phyloP scores from a whole-genome alignment of 2,329 filamentous ascomycete genomes.

The Epichloe aotearoae region DNA sequence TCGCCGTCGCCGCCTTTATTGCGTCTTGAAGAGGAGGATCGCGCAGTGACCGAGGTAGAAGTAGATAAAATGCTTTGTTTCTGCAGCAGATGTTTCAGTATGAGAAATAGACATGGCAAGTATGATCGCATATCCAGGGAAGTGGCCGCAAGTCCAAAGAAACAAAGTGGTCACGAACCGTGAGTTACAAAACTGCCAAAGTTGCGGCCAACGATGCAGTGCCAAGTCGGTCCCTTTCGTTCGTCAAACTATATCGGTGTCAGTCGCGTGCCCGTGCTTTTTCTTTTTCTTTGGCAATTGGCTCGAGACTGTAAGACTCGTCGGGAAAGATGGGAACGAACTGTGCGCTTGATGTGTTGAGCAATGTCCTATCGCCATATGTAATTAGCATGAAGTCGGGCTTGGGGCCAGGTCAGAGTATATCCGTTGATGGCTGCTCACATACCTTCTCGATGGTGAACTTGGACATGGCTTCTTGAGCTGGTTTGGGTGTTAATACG shows the following conservation, averaged over 20 bases:
- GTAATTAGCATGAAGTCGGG: conserved; percentile 9
- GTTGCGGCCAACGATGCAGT: conserved; percentile 96
- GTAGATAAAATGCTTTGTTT: conserved; percentile 99
- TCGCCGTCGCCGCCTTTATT: conserved; percentile 36
- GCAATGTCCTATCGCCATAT: conserved; percentile 63
- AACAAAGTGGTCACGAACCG: conserved; percentile 40
- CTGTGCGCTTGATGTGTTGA: conserved; percentile 89
- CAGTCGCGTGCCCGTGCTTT: neutral
- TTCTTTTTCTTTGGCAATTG: neutral
- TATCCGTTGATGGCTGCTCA: neutral
- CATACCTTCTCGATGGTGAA: conserved; percentile 49
- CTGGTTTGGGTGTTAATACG: conserved; percentile 19
- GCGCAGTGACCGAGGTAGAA: conserved; percentile 99
- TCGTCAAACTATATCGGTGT: conserved; percentile 64
- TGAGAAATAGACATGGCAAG: neutral
- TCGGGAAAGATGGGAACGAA: conserved; percentile 25
- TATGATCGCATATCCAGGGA: neutral
- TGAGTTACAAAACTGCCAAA: conserved; percentile 99
- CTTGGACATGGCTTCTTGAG: conserved; percentile 50
- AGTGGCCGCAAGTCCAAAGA: neutral
- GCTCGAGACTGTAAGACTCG: neutral
- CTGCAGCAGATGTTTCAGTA: conserved; percentile 31
- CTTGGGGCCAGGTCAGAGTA: neutral
- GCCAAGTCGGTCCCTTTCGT: conserved; percentile 95
- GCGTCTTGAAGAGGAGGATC: conserved; percentile 97